Evolutionary conservation across 2,329 filamentous ascomycete species (phyloP), one percentile per base, ranked within the genome.

Genomic region (Fusarium tupiense): DNA sequence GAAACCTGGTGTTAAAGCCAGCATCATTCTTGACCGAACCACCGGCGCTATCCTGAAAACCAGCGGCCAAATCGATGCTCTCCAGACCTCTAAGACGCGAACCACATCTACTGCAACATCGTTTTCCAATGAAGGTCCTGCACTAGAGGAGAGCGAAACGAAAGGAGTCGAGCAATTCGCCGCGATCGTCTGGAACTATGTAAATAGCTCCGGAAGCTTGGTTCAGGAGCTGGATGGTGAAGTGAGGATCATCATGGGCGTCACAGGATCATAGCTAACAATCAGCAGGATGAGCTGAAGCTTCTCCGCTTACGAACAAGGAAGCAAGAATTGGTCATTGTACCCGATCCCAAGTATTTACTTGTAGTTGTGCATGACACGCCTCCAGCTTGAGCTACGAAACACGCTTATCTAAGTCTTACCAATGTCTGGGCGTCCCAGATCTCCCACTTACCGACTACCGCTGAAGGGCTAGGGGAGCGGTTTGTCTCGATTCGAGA

Each of bases 301-400:
- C 85, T 96, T 54, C 83, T 96, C 59, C 88, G 93, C 72, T 81
- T 97, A 73, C 89, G 94, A 74, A 96, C 93, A n/a, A 94, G 91
- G 85, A 95, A 93, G 82, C 93, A 95, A 77, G 94, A 97, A 82
- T 84, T 96, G 71, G 92, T 96, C 67, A 94, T 96, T 78, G 92
- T 96, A 26, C 93, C 93, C 81, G 94, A 96, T 81, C 80, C 89
- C 46, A 95, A 94, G 79, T 97, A 93, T 82, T 86, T 96, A 53
- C 87, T 96, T 43, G 90, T 95, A 62, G 92, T 95, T 43, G 89
- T 96, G 64, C 93, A 96, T 83, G 93, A 95, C 80, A 94, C 93
- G n/a, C 91, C 93, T 44, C 88, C 90, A 14, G 91, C 90, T 78
- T 93, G 76, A 75, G 61, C 58, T 69, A 52, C 52, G 83, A 82